A percentile compares a stretch with the other conserved stretches of the same genome.
These are phyloP conservation scores for Mortierella polycephala DNA, from an alignment of 371 early-diverging fungal genomes.

Conservation along the genomic window DNA sequence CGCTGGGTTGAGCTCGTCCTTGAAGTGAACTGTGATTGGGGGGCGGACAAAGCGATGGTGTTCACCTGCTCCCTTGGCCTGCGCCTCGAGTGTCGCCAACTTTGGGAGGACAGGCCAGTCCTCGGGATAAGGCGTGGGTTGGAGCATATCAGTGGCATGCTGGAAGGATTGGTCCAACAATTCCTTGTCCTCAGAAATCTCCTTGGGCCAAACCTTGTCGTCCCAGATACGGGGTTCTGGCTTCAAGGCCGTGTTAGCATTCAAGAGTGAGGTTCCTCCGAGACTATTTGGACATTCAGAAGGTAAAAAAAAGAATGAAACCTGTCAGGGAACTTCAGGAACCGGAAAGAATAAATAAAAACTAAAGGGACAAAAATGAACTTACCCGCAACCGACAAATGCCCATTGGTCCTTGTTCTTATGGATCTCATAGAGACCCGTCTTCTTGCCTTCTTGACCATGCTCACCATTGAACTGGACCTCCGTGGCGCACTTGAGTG, in stretches of 20 bases:
- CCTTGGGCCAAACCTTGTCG: conserved; percentile 45
- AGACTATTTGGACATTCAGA: conserved; percentile 24
- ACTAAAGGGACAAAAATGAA: neutral
- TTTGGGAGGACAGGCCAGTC: conserved; percentile 57
- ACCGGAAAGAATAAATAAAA: neutral
- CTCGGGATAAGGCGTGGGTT: conserved; percentile 52
- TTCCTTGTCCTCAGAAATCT: conserved; percentile 41
- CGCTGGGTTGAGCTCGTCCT: conserved; percentile 54
- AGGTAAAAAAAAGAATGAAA: neutral
- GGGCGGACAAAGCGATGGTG: conserved; percentile 50
- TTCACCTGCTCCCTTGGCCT: conserved; percentile 46
- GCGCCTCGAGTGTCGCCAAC: conserved; percentile 48
- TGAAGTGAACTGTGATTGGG: conserved; percentile 55
- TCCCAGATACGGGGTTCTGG: conserved; percentile 56
- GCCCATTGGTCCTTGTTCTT: conserved; percentile 56
- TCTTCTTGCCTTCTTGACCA: conserved; percentile 46
- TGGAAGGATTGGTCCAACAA: conserved; percentile 50
- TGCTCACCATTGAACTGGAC: conserved; percentile 51
- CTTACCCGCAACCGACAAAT: conserved; percentile 56
- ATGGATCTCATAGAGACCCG: conserved; percentile 55
- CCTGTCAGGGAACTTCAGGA: neutral
- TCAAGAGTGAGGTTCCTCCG: conserved; percentile 58
- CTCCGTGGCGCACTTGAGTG: conserved; percentile 39
- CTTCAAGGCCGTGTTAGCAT: conserved; percentile 56
- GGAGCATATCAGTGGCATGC: conserved; percentile 51